Base-by-base conservation (phyloP, 1,284 basidiomycete genomes). In the Microbotryum saponariae region DNA sequence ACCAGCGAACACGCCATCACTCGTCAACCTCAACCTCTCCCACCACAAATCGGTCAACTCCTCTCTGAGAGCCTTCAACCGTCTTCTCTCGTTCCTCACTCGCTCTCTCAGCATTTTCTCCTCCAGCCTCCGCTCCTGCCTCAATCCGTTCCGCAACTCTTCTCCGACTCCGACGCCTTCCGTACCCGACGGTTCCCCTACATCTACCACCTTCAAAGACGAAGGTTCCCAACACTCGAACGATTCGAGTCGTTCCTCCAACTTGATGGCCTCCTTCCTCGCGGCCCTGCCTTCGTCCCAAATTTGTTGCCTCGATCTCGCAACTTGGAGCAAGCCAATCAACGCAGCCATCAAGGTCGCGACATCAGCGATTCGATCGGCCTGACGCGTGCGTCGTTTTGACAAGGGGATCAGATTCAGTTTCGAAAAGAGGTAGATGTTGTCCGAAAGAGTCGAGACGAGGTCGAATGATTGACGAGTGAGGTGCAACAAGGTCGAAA, bases 1-100 rank as follows among this genome's bases (percentile, higher is more conserved):
- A 65, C 66, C 25, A 1, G 59, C 59, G 42, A 67, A 67, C 7
- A 65, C 6, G 6, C 45, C 66, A 21, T 67, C 66, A 6, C 55
- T 51, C 6, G 21, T 37, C 31, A 63, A 33, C 25, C 51, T 56
- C 18, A 58, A 23, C 29, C 54, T 29, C 37, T 63, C 61, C 63
- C 63, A 65, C 51, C 59, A 57, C 48, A 61, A 20, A 20, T 42
- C 54, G 0, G 23, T 21, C 31, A 65, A 7, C 45, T 63, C 59
- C 3, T 51, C 31, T 20, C 57, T 49, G 25, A 59, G 23, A 29
- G 21, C 33, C 8, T 53, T 46, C 16, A 63, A 18, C 31, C 8
- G 56, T 20, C 27, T 54, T 45, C 57, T 37, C 29, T 61, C 59
- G 6, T 16, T 14, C 51, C 56, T 46, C 4, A 63, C 52, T 29